Evolutionary conservation across 768 basidiomycete species (phyloP).

Genomic region (Kwoniella botswanensis): DNA sequence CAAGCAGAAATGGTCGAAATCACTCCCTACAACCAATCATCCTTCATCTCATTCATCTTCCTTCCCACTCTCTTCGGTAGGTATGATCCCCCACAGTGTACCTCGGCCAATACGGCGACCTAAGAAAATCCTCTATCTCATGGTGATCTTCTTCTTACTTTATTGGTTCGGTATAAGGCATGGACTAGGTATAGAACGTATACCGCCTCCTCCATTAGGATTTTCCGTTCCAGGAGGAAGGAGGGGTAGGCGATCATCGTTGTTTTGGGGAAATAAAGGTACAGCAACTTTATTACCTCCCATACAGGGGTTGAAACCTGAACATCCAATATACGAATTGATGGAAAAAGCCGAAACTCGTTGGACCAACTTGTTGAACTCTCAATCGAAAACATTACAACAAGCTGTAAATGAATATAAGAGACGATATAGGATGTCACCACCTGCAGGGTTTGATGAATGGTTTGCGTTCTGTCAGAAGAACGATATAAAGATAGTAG

Average conservation of each 20-base stretch:
- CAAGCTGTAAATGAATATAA: constrained; percentile 83
- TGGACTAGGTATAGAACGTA: constrained; percentile 53
- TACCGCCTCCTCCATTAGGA: constrained; percentile 47
- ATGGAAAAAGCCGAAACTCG: constrained; percentile 52
- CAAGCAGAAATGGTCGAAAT: constrained; percentile 9
- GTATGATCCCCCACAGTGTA: constrained; percentile 22
- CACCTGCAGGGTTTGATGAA: constrained; percentile 86
- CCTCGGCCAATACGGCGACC: constrained; percentile 49
- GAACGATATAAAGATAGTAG: constrained; percentile 50
- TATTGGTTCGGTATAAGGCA: constrained; percentile 58
- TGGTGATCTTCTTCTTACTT: constrained; percentile 52
- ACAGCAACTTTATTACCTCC: constrained; percentile 32
- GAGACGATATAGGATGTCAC: constrained; percentile 73
- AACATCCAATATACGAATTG: constrained; percentile 58
- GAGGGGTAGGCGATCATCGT: constrained; percentile 30
- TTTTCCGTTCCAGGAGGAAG: constrained; percentile 47
- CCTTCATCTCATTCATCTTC: constrained; percentile 1
- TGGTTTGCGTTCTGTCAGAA: constrained; percentile 66
- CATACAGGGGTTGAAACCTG: constrained; percentile 13
- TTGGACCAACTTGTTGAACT: constrained; percentile 47
- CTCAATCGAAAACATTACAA: constrained; percentile 77
- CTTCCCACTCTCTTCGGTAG: constrained; percentile 22
- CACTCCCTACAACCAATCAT: not conserved
- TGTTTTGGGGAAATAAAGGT: constrained; percentile 40
- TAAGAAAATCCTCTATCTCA: constrained; percentile 54